Evolutionary conservation across 1,284 basidiomycete genomes (phyloP).

Genomic region (Trichosporon coremiiforme): DNA sequence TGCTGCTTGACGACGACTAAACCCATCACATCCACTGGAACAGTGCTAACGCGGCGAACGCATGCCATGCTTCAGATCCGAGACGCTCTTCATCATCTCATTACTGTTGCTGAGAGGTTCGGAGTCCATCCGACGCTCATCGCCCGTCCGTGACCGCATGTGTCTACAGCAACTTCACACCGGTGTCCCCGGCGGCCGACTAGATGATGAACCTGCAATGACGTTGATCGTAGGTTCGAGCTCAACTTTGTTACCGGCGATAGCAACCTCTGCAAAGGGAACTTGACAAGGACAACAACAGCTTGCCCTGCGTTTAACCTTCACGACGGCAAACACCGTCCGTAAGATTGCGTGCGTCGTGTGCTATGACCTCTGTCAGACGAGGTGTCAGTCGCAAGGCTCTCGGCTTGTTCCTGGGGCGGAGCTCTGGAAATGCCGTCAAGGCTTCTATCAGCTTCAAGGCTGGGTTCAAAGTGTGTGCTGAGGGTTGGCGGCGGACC

Average conservation of each 20-base stretch:
- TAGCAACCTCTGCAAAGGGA: neutral
- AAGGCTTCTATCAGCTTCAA: too few relatives aligned
- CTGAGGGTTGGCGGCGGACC: neutral
- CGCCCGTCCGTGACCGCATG: neutral
- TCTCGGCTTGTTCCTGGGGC: too few relatives aligned
- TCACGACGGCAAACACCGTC: neutral
- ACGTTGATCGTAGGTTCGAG: slow-evolving; percentile 13
- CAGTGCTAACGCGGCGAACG: neutral
- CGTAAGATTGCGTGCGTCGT: too few relatives aligned
- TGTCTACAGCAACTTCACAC: neutral
- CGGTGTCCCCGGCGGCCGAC: neutral
- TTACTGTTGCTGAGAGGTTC: neutral
- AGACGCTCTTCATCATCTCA: neutral
- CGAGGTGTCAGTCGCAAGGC: too few relatives aligned
- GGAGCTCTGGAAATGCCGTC: too few relatives aligned
- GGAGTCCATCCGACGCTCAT: neutral
- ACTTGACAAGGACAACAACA: neutral
- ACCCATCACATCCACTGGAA: neutral
- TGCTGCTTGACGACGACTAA: neutral
- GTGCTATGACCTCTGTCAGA: too few relatives aligned
- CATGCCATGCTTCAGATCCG: neutral
- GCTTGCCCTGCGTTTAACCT: neutral
- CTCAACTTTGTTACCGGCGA: neutral
- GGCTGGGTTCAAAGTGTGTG: too few relatives aligned
- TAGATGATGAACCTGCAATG: neutral